Percentiles rank a stretch among this genome's conserved stretches.
phyloP scores from a whole-genome alignment of 257 asterid species.

The Ocimum tenuiflorum region DNA sequence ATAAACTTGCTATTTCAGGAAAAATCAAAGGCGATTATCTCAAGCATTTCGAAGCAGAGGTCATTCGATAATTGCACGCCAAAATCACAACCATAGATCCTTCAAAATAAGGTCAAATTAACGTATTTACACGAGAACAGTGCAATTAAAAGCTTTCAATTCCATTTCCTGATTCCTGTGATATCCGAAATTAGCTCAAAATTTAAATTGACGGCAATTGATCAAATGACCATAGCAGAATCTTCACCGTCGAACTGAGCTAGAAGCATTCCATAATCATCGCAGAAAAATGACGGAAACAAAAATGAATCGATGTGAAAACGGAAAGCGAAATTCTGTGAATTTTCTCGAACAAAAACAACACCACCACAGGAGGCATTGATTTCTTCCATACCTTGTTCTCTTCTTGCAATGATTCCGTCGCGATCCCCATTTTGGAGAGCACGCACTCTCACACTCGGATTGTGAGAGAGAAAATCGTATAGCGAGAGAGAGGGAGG shows the following conservation, averaged over 20 bases:
- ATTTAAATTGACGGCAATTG: neutral
- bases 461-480: neutral
- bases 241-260: neutral
- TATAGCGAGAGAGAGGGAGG: constrained; percentile 1
- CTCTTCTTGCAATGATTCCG: constrained; percentile 39
- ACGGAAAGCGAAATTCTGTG: neutral
- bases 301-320: neutral
- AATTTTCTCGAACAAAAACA: neutral
- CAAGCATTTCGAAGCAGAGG: neutral
- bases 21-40: neutral
- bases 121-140: neutral
- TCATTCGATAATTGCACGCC: neutral
- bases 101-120: neutral
- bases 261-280: neutral
- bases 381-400: constrained; percentile 32
- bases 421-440: constrained; percentile 43
- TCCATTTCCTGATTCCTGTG: neutral
- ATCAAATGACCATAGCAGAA: neutral
- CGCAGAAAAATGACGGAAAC: neutral
- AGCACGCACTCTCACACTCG: neutral
- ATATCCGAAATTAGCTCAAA: neutral
- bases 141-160: neutral
- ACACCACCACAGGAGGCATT: neutral
- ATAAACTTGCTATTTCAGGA: neutral
- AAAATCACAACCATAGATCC: neutral